A percentile compares a stretch with the other conserved stretches of the same genome.
Conservation (phyloP, 192 early-diverging fungal genomes). For the Umbelopsis sp. region DNA sequence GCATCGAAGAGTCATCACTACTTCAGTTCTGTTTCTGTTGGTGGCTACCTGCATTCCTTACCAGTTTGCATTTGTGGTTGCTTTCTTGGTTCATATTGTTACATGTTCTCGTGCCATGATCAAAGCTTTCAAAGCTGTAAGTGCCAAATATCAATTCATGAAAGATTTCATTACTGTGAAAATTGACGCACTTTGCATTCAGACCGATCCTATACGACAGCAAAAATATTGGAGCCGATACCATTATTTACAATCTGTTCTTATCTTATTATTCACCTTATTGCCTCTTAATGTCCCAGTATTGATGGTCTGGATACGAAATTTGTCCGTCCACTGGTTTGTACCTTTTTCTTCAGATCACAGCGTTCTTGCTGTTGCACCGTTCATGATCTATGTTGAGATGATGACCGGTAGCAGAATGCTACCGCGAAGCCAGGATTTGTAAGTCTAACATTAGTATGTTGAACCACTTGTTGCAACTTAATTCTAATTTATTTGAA, state of each 20-base stretch:
- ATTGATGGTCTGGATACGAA: slow-evolving; percentile 80
- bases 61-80: slow-evolving; percentile 75
- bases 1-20: slow-evolving; percentile 49
- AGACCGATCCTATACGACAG: slow-evolving; percentile 24
- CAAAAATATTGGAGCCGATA: slow-evolving; percentile 53
- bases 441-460: slow-evolving; percentile 50
- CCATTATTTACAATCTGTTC: slow-evolving; percentile 68
- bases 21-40: slow-evolving; percentile 50
- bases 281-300: slow-evolving; percentile 78
- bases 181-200: neutral
- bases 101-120: slow-evolving; percentile 50
- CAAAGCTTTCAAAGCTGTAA: slow-evolving; percentile 35
- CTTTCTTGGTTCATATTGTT: slow-evolving; percentile 60
- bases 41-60: slow-evolving; percentile 71
- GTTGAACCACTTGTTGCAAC: slow-evolving; percentile 44
- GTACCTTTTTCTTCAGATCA: slow-evolving; percentile 82
- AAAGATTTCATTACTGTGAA: neutral
- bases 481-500: slow-evolving; percentile 44
- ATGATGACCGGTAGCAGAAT: slow-evolving; percentile 51
- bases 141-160: neutral
- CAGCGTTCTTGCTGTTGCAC: slow-evolving; percentile 58
- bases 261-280: slow-evolving; percentile 70
- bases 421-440: slow-evolving; percentile 57
- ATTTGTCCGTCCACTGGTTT: slow-evolving; percentile 79
- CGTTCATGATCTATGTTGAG: slow-evolving; percentile 62